These are phyloP conservation scores for Aspergillus sp. DNA, from an alignment of 2,329 filamentous ascomycete genomes.

Conservation along the genomic window DNA sequence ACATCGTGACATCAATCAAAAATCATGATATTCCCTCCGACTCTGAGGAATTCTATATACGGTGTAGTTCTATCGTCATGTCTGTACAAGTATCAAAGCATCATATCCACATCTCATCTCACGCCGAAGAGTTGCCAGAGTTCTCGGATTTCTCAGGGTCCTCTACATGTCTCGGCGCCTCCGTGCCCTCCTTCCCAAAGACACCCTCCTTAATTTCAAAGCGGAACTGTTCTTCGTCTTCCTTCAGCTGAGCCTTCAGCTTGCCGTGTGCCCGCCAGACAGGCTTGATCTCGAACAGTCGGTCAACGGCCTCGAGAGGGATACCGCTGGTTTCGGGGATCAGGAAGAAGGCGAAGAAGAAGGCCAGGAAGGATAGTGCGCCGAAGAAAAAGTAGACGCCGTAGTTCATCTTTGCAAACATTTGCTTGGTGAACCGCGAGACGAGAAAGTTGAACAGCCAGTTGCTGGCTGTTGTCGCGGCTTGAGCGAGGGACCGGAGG, in stretches of 20 bases:
- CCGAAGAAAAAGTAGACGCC: conserved; percentile 70
- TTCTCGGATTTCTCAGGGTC: neutral
- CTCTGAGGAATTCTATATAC: no score
- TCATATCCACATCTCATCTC: no score
- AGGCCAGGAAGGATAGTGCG: conserved; percentile 58
- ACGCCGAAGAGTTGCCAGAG: no score
- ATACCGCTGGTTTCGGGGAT: conserved; percentile 67
- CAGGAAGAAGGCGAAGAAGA: conserved; percentile 60
- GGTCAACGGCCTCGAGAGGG: conserved; percentile 64
- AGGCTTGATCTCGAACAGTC: conserved; percentile 51
- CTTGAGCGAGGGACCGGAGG: conserved; percentile 68
- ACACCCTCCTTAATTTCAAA: conserved; percentile 22
- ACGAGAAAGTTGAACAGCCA: conserved; percentile 42
- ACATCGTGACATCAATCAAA: no score
- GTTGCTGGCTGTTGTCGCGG: conserved; percentile 55
- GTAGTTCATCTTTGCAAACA: conserved; percentile 49
- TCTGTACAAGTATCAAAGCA: no score
- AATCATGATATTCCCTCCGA: no score
- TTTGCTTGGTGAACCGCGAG: conserved; percentile 42
- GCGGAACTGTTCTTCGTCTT: conserved; percentile 39
- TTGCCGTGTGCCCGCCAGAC: conserved; percentile 37
- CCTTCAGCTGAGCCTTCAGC: conserved; percentile 33
- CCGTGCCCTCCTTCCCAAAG: conserved; percentile 15
- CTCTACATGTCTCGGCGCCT: conserved; percentile 15
- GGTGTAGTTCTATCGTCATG: no score